phyloP scores from a whole-genome alignment of 805 yeast genomes.

The Candida maesae region DNA sequence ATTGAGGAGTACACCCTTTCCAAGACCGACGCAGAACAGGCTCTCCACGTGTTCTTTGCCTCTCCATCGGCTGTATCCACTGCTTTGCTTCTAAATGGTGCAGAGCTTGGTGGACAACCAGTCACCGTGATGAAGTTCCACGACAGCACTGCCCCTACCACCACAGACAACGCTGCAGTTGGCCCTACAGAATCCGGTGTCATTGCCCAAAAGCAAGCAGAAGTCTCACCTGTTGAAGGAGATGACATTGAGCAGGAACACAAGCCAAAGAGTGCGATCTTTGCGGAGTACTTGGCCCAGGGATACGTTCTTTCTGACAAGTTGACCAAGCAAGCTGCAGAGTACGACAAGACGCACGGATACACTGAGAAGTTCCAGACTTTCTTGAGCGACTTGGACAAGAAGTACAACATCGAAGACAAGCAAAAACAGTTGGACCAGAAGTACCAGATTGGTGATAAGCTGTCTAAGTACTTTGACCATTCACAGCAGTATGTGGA shows the following conservation, averaged over 20 bases:
- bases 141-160: constrained; percentile 14
- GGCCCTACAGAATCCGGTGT: constrained; percentile 8
- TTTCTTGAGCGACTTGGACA: constrained; percentile 53
- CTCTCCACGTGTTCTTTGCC: constrained; percentile 47
- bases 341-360: constrained; percentile 64
- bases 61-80: constrained; percentile 62
- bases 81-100: constrained; percentile 67
- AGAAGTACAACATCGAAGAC: constrained; percentile 53
- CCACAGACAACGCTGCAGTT: constrained; percentile 20
- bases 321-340: constrained; percentile 56
- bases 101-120: constrained; percentile 59
- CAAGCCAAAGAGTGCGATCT: constrained; percentile 70
- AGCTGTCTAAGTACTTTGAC: constrained; percentile 33
- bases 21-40: constrained; percentile 12
- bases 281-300: constrained; percentile 72
- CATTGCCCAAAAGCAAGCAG: constrained; percentile 7
- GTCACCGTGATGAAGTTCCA: constrained; percentile 40
- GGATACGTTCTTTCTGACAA: constrained; percentile 68
- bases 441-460: constrained; percentile 38
- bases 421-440: constrained; percentile 38
- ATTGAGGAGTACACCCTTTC: constrained; percentile 17
- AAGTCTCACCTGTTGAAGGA: constrained; percentile 6
- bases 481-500: constrained; percentile 17
- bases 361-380: constrained; percentile 50
- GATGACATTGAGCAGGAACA: constrained; percentile 65